phyloP scores from a whole-genome alignment of 2,329 filamentous ascomycete genomes.

The Didymella pomorum region DNA sequence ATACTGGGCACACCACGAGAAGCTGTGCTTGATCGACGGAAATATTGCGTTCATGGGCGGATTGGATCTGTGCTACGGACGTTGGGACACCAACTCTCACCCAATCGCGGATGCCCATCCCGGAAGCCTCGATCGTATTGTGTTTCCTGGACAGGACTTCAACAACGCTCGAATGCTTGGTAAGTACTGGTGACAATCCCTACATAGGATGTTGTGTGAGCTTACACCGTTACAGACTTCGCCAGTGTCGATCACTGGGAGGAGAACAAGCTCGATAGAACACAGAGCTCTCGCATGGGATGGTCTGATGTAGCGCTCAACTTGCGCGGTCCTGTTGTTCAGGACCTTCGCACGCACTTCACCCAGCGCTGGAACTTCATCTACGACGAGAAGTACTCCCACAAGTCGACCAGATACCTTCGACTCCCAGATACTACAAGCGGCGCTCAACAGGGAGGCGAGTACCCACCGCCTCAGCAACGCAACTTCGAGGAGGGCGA shows the following conservation, averaged over 20 bases:
- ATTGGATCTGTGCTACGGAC: constrained; percentile 83
- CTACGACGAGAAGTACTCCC: constrained; percentile 79
- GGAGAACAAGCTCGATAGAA: constrained; percentile 85
- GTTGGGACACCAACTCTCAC: constrained; percentile 88
- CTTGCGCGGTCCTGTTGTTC: constrained; percentile 75
- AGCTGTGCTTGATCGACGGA: constrained; percentile 84
- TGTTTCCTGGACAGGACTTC: constrained; percentile 92
- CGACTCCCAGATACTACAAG: constrained; percentile 41
- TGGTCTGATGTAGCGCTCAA: constrained; percentile 89
- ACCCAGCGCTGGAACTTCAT: constrained; percentile 92
- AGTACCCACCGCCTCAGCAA: constrained; percentile 54
- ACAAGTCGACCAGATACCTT: constrained; percentile 61
- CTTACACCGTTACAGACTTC: constrained; percentile 64
- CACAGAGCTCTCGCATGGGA: constrained; percentile 83
- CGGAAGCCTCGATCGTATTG: constrained; percentile 73
- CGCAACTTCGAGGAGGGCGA: constrained; percentile 45
- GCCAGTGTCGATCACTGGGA: constrained; percentile 79
- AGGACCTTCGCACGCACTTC: constrained; percentile 80
- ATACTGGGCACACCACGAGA: constrained; percentile 95
- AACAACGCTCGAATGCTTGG: constrained; percentile 85
- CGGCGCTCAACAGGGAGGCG: constrained; percentile 48
- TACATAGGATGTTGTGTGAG: not conserved
- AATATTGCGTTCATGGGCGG: constrained; percentile 88
- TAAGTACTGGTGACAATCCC: constrained; percentile 57
- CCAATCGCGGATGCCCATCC: constrained; percentile 86